Base-by-base conservation (phyloP, 192 early-diverging fungal species). In the Backusella luteola region DNA sequence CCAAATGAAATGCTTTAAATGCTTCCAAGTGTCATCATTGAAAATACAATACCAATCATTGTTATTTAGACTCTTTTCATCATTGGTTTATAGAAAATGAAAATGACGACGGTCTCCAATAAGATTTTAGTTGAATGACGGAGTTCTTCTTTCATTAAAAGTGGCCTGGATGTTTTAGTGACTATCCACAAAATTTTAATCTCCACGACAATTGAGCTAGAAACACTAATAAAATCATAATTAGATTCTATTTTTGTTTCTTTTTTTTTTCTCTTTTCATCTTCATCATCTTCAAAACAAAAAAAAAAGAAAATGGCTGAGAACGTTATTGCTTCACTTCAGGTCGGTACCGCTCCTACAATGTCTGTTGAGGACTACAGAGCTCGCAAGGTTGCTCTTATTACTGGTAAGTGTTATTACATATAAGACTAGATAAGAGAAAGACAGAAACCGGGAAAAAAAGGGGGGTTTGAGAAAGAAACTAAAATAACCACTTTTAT, bases 351-450 rank as follows among this genome's bases (percentile, higher is more conserved):
- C 19, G 67, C 29, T 66, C 39, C 12, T 23, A 67, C 29, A 8
- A 44, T 75, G 32, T 19, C 86, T 74, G 71, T 86, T 63, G 84
- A 88, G 80, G 87, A 90, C 34, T 90, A 89, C 79, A 84, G 83
- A 72, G 79, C 83, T 35, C 83, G 89, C 73, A 90, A 90, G 74
- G 87, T 90, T 49, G 89, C 89, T 71, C 83, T 90, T 56, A 83
- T 90, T 74, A 88, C 89, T 66, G 89, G 89, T 89, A 87, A 75
- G 71, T 73, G 66, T 68, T 34, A 23, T 59, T n/a, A 29, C 23
- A 12, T 11, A 14, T 72, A 8, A 52, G 6, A 36, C 15, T 70
- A 66, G 17, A 67, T 14, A 21, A 34, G 36, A 34, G 7, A 7
- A 63, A 23, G 0, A 39, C 21, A 36, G 34, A 29, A 67, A 15